Evolutionary conservation across 495 filamentous ascomycete genomes (phyloP), one percentile per base, ranked within the genome.

Genomic region (Aspergillus ellipticus): DNA sequence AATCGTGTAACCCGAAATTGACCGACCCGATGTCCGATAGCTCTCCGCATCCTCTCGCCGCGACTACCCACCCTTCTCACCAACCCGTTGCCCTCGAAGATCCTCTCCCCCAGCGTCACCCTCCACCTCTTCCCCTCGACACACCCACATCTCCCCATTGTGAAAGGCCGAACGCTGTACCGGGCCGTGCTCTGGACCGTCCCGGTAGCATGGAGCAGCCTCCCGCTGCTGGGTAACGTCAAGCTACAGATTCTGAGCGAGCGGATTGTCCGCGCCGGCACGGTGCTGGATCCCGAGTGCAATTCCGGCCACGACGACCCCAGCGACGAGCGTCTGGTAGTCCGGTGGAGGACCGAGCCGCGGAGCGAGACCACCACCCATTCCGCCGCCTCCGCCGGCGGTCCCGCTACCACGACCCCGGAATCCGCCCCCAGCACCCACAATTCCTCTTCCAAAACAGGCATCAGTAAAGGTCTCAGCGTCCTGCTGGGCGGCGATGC

Each of bases 121-220:
- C 85, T 98, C 24, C 88, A 96, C 70, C 88, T 97, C 53, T 98
- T 98, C 74, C 94, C 94, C 24, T 92, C 91, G 2, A 97, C 94
- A 0, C 95, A 98, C 65, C 95, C 92, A 2, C 89, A 97, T 66
- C 89, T 98, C 11, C 94, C 94, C 46, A 88, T 85, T 8, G 95
- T 97, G 48, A 86, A 89, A 6, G 94, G 94, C 42, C 83, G 90
- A 28, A 88, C 96, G 13, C 85, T 89, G 28, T 98, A 98, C 69
- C 87, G 87, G 41, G 92, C 94, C 17, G 94, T 94, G 2, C 77
- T 98, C 15, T 97, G 92, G 92, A 96, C 94, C 2, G 86, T 91
- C 1, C 94, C 94, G 0, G 83, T 98, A 21, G 95, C 92, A 16
- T 98, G 94, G 94, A 92, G 95, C 61, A 85, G 88, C 35, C 78